Evolutionary conservation across 2,329 filamentous ascomycete genomes (phyloP).

Genomic region (Helotiales sp.): DNA sequence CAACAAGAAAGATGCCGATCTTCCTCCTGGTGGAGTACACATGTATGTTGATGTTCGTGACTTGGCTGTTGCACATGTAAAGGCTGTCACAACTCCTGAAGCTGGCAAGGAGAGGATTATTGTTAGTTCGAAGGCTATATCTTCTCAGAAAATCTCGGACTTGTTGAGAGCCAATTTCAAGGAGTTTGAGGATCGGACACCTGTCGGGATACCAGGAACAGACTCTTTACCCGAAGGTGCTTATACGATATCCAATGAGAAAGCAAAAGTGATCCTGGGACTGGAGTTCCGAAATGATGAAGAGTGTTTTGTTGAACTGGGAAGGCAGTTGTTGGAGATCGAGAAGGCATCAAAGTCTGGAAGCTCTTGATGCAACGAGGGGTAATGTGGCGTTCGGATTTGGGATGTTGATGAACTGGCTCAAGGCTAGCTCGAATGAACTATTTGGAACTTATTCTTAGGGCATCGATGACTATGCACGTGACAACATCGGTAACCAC

Average conservation of each 20-base stretch:
- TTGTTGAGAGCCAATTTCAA: conserved; percentile 54
- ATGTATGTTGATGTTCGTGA: conserved; percentile 59
- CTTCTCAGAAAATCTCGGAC: conserved; percentile 55
- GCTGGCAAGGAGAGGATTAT: conserved; percentile 62
- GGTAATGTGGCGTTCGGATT: background rate
- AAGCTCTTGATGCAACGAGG: background rate
- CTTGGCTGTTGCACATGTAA: conserved; percentile 60
- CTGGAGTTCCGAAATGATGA: conserved; percentile 15
- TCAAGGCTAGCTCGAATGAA: too few relatives aligned
- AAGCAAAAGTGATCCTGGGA: conserved; percentile 13
- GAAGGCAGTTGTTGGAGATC: conserved; percentile 25
- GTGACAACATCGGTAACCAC: too few relatives aligned
- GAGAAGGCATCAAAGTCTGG: conserved; percentile 1
- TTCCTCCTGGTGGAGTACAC: conserved; percentile 42
- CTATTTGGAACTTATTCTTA: too few relatives aligned
- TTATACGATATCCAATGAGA: conserved; percentile 4
- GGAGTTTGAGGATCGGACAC: conserved; percentile 47
- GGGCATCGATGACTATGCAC: too few relatives aligned
- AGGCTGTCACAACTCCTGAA: conserved; percentile 52
- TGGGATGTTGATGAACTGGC: too few relatives aligned
- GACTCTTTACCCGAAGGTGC: background rate
- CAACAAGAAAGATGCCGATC: conserved; percentile 48
- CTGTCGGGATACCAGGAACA: conserved; percentile 38
- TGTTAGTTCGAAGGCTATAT: conserved; percentile 56
- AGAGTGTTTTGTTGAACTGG: conserved; percentile 25